phyloP scores from a whole-genome alignment of 2,329 filamentous ascomycete species.

The Hypoxylon sp. region DNA sequence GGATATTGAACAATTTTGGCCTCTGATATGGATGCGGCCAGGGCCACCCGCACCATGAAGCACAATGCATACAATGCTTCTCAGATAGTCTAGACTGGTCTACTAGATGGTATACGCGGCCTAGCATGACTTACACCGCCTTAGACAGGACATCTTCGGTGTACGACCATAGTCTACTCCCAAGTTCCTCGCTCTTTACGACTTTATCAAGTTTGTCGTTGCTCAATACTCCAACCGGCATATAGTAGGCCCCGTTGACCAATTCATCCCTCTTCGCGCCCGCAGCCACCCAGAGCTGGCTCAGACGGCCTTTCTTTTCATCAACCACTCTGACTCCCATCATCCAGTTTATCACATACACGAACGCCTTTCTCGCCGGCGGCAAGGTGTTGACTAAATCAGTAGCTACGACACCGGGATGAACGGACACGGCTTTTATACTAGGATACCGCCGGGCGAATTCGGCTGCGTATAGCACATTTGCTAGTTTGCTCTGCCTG shows the following conservation, averaged over 20 bases:
- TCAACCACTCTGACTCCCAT: conserved; percentile 36
- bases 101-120: too few species aligned
- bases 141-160: conserved; percentile 54
- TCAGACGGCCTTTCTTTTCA: conserved; percentile 58
- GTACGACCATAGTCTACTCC: conserved; percentile 56
- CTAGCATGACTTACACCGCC: conserved; percentile 4
- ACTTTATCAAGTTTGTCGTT: conserved; percentile 47
- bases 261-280: conserved; percentile 49
- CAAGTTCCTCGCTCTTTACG: conserved; percentile 52
- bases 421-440: conserved; percentile 48
- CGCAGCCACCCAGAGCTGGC: conserved; percentile 60
- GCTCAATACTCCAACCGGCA: conserved; percentile 54
- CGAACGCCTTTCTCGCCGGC: conserved; percentile 32
- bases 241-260: conserved; percentile 57
- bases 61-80: background rate
- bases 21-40: background rate
- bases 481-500: conserved; percentile 55
- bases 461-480: conserved; percentile 50
- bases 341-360: conserved; percentile 39
- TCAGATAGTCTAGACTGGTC: background rate
- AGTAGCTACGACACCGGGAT: conserved; percentile 52
- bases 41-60: background rate
- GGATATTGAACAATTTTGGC: background rate
- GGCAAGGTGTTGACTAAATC: conserved; percentile 45
- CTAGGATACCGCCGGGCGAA: conserved; percentile 49